Conservation (phyloP, 768 basidiomycete species). For the Lentinula boryana region DNA sequence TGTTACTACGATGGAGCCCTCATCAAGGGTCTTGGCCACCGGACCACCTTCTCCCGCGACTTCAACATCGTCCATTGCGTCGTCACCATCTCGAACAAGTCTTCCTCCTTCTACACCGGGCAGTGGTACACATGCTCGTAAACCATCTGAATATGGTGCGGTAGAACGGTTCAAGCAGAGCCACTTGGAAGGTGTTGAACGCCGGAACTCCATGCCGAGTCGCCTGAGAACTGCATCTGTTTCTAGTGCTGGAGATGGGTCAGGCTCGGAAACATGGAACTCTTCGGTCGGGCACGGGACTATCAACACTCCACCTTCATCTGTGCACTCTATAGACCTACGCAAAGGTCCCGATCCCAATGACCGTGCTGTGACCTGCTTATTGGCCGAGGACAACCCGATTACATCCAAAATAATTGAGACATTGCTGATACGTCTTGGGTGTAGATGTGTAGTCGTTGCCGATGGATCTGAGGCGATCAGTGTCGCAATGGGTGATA, state of each 20-base stretch:
- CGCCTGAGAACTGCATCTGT: conserved; percentile 83
- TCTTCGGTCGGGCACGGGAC: conserved; percentile 47
- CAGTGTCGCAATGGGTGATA: conserved; percentile 95
- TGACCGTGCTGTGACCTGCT: conserved; percentile 87
- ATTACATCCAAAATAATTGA: conserved; percentile 98
- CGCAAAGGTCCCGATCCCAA: conserved; percentile 70
- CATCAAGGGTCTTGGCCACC: conserved; percentile 49
- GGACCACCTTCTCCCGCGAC: conserved; percentile 90
- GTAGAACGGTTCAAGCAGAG: conserved; percentile 85
- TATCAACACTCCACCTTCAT: conserved; percentile 71
- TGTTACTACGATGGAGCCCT: conserved; percentile 56
- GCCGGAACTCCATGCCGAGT: conserved; percentile 82
- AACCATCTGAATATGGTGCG: conserved; percentile 86
- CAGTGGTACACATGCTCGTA: conserved; percentile 56
- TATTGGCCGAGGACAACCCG: conserved; percentile 96
- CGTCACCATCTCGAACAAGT: conserved; percentile 78
- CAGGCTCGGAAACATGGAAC: conserved; percentile 70
- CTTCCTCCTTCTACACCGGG: conserved; percentile 69
- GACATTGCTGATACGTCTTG: conserved; percentile 87
- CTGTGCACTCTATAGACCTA: conserved; percentile 80
- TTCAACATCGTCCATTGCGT: conserved; percentile 86
- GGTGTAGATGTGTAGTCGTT: conserved; percentile 93
- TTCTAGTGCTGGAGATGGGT: conserved; percentile 75
- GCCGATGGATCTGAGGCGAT: conserved; percentile 96
- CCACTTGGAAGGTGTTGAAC: conserved; percentile 69